phyloP scores from a whole-genome alignment of 1,284 basidiomycete genomes.

The Xerocomus minutiporus region DNA sequence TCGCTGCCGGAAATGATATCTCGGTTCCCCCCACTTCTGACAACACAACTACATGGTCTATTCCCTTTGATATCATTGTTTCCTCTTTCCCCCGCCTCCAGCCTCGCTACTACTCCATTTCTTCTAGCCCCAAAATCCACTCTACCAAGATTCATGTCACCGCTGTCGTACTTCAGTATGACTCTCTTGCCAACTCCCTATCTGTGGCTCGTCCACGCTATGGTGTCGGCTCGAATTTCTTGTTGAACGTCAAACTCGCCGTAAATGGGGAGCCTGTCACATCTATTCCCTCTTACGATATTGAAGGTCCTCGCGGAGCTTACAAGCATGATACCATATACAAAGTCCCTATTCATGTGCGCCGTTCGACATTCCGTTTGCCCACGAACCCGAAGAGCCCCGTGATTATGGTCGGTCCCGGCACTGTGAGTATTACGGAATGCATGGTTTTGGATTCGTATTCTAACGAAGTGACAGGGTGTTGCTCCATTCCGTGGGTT shows the following conservation, averaged over 20 bases:
- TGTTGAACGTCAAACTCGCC: conserved; percentile 85
- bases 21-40: conserved; percentile 50
- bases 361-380: conserved; percentile 93
- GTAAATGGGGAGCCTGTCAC: conserved; percentile 55
- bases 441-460: not conserved
- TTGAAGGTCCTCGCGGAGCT: conserved; percentile 84
- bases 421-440: conserved; percentile 66
- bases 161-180: conserved; percentile 89
- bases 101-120: conserved; percentile 98
- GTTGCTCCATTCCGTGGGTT: conserved; percentile 99
- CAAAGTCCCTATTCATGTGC: conserved; percentile 91
- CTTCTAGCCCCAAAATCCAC: conserved; percentile 90
- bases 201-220: conserved; percentile 65
- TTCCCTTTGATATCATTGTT: conserved; percentile 95
- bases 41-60: conserved; percentile 83
- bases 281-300: conserved; percentile 70
- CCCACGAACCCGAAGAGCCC: conserved; percentile 98
- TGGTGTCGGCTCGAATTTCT: conserved; percentile 88
- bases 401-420: conserved; percentile 98
- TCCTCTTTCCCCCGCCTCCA: conserved; percentile 91
- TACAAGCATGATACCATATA: conserved; percentile 70
- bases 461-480: conserved; percentile 44
- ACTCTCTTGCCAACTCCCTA: conserved; percentile 56
- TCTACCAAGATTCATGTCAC: conserved; percentile 91
- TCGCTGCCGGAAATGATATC: conserved; percentile 79